Evolutionary conservation across 73 alveolate species (phyloP).

Genomic region (Symbiodinium pilosum): DNA sequence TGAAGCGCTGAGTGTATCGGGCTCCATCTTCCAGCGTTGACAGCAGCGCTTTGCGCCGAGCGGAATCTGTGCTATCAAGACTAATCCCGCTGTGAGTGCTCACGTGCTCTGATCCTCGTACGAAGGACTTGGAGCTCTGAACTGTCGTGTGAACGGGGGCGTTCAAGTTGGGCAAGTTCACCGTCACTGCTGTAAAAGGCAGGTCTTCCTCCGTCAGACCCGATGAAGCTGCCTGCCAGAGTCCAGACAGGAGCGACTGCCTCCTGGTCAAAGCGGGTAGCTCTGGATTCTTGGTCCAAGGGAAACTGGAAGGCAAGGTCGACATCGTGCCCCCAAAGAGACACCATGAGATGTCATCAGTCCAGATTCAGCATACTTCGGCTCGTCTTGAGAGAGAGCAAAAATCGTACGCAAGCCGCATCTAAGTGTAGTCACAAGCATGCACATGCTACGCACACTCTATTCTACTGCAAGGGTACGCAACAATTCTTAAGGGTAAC

Average conservation of each 20-base stretch:
- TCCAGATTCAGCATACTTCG: not conserved
- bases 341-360: not conserved
- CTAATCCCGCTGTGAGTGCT: slow-evolving; percentile 77
- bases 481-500: no score
- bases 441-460: no score
- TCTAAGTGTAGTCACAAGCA: not conserved
- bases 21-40: slow-evolving; percentile 68
- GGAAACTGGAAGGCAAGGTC: not conserved
- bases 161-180: slow-evolving; percentile 38
- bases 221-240: slow-evolving; percentile 30
- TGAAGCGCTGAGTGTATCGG: slow-evolving; percentile 49
- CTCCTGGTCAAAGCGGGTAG: not conserved
- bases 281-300: not conserved
- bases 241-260: slow-evolving; percentile 32
- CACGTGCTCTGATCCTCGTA: slow-evolving; percentile 47
- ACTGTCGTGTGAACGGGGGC: slow-evolving; percentile 20
- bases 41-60: slow-evolving; percentile 39
- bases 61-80: slow-evolving; percentile 26
- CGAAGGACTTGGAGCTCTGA: slow-evolving; percentile 13
- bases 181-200: slow-evolving; percentile 65
- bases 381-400: not conserved
- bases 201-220: not conserved
- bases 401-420: not conserved
- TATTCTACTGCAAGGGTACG: no score
- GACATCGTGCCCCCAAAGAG: not conserved